Conservation (phyloP, 208 protist species). For the Trypanosoma melophagium region DNA sequence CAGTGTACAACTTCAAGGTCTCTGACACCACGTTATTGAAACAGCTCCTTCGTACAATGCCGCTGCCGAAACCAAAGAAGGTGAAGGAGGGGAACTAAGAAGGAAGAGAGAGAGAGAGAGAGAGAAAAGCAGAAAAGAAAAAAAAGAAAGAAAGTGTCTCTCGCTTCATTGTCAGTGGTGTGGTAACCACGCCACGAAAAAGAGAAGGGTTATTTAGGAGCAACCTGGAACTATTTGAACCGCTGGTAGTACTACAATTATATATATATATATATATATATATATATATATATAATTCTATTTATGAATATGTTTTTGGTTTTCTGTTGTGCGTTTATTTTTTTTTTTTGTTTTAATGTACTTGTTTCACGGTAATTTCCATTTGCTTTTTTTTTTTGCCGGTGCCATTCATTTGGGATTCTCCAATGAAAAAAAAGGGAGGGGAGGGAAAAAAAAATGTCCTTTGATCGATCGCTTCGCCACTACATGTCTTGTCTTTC, state of each 20-base stretch:
- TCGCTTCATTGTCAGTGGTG: neutral
- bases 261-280: neutral
- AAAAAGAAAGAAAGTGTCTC: neutral
- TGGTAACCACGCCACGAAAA: slow-evolving; percentile 1
- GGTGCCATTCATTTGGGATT: neutral
- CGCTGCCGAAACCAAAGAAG: slow-evolving; percentile 51
- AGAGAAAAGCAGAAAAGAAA: neutral
- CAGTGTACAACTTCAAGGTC: slow-evolving; percentile 60
- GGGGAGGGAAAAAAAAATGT: slow-evolving; percentile 8
- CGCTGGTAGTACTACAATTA: too few relatives aligned
- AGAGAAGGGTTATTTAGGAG: neutral
- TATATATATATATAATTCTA: neutral
- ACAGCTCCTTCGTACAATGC: slow-evolving; percentile 64
- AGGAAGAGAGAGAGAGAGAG: neutral
- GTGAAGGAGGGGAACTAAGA: slow-evolving; percentile 3
- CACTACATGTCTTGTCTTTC: too few relatives aligned
- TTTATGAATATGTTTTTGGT: neutral
- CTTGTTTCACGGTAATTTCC: slow-evolving; percentile 1
- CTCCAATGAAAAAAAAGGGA: slow-evolving; percentile 4
- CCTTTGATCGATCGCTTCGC: too few relatives aligned
- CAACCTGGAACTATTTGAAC: too few relatives aligned
- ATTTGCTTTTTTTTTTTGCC: neutral
- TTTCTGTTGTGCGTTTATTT: neutral
- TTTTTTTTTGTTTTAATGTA: neutral
- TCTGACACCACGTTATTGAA: slow-evolving; percentile 68